Evolutionary conservation across 257 asterid genomes (phyloP).

Genomic region (Primulina eburnea): DNA sequence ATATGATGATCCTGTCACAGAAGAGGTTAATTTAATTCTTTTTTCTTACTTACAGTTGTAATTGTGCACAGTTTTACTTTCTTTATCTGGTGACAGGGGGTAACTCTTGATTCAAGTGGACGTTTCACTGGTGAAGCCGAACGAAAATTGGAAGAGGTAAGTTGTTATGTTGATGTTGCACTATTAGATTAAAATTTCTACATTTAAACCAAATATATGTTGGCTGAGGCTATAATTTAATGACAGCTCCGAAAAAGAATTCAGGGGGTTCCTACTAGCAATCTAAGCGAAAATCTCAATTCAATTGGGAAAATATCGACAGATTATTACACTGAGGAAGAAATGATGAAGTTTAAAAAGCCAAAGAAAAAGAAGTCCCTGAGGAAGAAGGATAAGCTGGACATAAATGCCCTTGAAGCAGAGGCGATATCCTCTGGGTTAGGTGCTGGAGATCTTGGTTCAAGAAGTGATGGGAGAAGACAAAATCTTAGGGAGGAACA

Average conservation of each 20-base stretch:
- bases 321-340: slow-evolving; percentile 87
- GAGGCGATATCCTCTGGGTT: slow-evolving; percentile 91
- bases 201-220: slow-evolving; percentile 16
- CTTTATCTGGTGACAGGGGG: slow-evolving; percentile 48
- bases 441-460: slow-evolving; percentile 84
- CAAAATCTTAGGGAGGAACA: slow-evolving; percentile 73
- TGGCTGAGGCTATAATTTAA: slow-evolving; percentile 22
- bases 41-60: slow-evolving; percentile 1
- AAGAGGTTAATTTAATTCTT: slow-evolving; percentile 57
- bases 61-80: slow-evolving; percentile 18
- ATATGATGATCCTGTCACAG: slow-evolving; percentile 82
- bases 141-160: slow-evolving; percentile 89
- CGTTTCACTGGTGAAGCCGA: slow-evolving; percentile 81
- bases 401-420: slow-evolving; percentile 80
- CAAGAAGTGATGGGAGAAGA: slow-evolving; percentile 65
- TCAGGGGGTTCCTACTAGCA: slow-evolving; percentile 59
- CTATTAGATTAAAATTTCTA: background rate
- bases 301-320: slow-evolving; percentile 53
- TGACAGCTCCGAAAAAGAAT: slow-evolving; percentile 85
- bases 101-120: slow-evolving; percentile 89
- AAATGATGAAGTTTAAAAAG: slow-evolving; percentile 79
- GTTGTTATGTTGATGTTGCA: slow-evolving; percentile 20
- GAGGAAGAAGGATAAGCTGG: slow-evolving; percentile 89
- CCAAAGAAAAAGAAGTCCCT: slow-evolving; percentile 93
- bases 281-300: slow-evolving; percentile 56